phyloP scores from a whole-genome alignment of 352 stramenopile genomes.

The Phytophthora ramorum region DNA sequence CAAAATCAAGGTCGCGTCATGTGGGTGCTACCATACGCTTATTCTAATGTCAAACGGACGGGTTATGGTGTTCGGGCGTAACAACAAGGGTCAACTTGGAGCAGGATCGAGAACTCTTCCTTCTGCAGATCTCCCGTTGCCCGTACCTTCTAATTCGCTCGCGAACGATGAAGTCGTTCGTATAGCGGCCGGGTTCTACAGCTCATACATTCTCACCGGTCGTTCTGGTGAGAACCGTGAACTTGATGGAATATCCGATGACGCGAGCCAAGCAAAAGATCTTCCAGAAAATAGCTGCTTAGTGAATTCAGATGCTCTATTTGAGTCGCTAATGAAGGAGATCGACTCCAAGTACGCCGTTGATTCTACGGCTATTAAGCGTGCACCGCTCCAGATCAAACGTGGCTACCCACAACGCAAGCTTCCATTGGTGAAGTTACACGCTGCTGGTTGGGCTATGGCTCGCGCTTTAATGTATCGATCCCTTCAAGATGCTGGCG shows the following conservation, averaged over 20 bases:
- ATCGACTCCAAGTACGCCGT: conserved; percentile 66
- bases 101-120: conserved; percentile 77
- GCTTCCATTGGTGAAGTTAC: conserved; percentile 76
- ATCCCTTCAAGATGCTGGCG: conserved; percentile 47
- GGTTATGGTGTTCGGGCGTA: conserved; percentile 89
- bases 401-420: conserved; percentile 54
- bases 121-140: conserved; percentile 82
- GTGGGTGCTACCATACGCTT: conserved; percentile 86
- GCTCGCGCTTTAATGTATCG: conserved; percentile 84
- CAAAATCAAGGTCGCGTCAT: conserved; percentile 80
- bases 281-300: conserved; percentile 61
- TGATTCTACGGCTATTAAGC: conserved; percentile 15
- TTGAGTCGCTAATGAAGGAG: conserved; percentile 89
- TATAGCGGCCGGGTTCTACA: conserved; percentile 89
- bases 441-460: conserved; percentile 83
- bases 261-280: conserved; percentile 58
- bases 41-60: conserved; percentile 79
- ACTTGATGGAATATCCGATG: conserved; percentile 40
- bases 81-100: conserved; percentile 89
- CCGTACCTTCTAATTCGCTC: conserved; percentile 76
- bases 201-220: conserved; percentile 88
- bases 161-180: conserved; percentile 84
- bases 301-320: conserved; percentile 77
- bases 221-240: conserved; percentile 54
- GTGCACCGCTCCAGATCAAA: conserved; percentile 54